Evolutionary conservation across 1,284 basidiomycete genomes (phyloP).

Genomic region (Singerocomus rubriflavus): DNA sequence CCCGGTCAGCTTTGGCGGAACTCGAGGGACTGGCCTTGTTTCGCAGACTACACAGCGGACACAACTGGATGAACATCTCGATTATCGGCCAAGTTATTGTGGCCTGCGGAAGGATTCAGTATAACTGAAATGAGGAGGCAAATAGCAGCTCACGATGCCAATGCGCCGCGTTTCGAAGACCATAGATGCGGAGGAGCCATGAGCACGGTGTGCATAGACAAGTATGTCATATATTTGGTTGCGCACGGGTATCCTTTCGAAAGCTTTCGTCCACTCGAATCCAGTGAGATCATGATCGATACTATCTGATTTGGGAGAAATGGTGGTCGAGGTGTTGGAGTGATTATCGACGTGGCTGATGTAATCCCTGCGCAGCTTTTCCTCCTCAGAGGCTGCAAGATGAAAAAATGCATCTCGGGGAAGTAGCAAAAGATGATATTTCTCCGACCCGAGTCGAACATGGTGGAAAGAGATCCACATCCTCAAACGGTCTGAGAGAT

Average conservation of each 20-base stretch:
- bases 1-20: conserved; percentile 18
- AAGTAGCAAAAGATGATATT: conserved; percentile 52
- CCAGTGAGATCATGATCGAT: conserved; percentile 28
- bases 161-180: conserved; percentile 52
- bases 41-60: conserved; percentile 55
- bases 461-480: conserved; percentile 60
- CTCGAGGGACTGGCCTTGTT: conserved; percentile 23
- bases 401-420: conserved; percentile 61
- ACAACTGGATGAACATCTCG: conserved; percentile 61
- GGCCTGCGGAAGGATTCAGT: conserved; percentile 39
- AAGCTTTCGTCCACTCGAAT: conserved; percentile 42
- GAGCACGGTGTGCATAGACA: conserved; percentile 60
- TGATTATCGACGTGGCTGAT: conserved; percentile 39
- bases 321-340: conserved; percentile 16
- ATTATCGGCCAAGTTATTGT: conserved; percentile 72
- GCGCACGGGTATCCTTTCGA: conserved; percentile 63
- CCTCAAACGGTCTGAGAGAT: conserved; percentile 46
- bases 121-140: conserved; percentile 6
- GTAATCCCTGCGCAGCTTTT: conserved; percentile 43
- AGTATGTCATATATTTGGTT: conserved; percentile 67
- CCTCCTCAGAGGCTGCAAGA: conserved; percentile 46
- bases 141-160: conserved; percentile 50
- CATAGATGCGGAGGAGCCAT: conserved; percentile 52
- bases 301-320: conserved; percentile 21
- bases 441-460: conserved; percentile 56